These are phyloP conservation scores for Fagus crenata DNA, from an alignment of 306 rosid species.

Conservation along the genomic window DNA sequence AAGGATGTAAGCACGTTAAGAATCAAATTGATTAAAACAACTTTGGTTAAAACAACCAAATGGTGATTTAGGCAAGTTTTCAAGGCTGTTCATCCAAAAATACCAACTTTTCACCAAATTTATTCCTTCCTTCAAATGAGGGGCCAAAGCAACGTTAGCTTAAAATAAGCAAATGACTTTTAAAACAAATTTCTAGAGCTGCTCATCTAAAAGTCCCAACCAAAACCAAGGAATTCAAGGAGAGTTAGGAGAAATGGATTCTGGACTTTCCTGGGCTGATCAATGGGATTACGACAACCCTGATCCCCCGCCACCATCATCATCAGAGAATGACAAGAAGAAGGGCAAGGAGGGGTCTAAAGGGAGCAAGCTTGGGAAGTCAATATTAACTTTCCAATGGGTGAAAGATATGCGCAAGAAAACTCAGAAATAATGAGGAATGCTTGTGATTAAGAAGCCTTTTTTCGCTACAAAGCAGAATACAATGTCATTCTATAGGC, in stretches of 20 bases:
- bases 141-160: conserved; percentile 1
- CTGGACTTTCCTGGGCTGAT: conserved; percentile 70
- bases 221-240: neutral
- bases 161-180: conserved; percentile 21
- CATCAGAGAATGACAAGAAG: conserved; percentile 48
- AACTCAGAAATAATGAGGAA: conserved; percentile 28
- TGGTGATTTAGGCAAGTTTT: conserved; percentile 1
- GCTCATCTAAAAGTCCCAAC: neutral
- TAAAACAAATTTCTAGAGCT: conserved; percentile 3
- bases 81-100: conserved; percentile 13
- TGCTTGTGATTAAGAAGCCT: neutral
- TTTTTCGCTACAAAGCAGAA: neutral
- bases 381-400: conserved; percentile 58
- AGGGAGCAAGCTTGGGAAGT: conserved; percentile 40
- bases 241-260: conserved; percentile 40
- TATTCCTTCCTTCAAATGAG: conserved; percentile 6
- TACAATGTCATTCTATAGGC: neutral
- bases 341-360: conserved; percentile 48
- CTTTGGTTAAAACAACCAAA: conserved; percentile 12
- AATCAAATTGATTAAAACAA: conserved; percentile 7
- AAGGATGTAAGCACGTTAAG: conserved; percentile 4
- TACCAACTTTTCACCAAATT: conserved; percentile 22
- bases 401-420: conserved; percentile 52
- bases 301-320: conserved; percentile 40
- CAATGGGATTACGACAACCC: conserved; percentile 61